A percentile compares a stretch with the other conserved stretches of the same genome.
phyloP scores from a whole-genome alignment of 495 filamentous ascomycete species.

The Chlorociboria aeruginascens region DNA sequence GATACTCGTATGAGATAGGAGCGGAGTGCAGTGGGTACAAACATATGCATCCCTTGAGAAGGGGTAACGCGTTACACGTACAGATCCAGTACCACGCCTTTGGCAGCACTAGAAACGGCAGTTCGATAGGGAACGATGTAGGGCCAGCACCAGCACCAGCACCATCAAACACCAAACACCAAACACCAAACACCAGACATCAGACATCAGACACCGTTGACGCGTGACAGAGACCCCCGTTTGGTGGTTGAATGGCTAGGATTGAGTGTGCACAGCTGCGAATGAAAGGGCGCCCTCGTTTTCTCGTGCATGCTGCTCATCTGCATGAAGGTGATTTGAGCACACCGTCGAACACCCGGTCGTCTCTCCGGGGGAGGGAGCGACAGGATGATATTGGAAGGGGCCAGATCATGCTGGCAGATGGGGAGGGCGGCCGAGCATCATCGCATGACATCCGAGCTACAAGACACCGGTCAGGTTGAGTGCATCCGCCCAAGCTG shows the following conservation, averaged over 20 bases:
- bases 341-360: background rate
- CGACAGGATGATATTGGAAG: background rate
- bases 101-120: no score
- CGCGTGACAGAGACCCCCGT: background rate
- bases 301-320: background rate
- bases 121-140: no score
- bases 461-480: background rate
- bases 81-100: no score
- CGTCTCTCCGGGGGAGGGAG: background rate
- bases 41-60: no score
- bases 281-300: background rate
- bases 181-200: no score
- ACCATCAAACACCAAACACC: no score
- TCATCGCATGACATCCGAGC: constrained; percentile 1
- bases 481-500: background rate
- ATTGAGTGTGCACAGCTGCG: background rate
- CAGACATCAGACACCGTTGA: no score
- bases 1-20: no score
- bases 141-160: no score
- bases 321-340: background rate
- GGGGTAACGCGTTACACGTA: no score
- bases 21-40: no score
- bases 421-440: no score
- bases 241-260: background rate
- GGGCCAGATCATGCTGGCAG: background rate